phyloP scores from a whole-genome alignment of 176 grass and related monocot species.

The Dendrocalamus sinicus region DNA sequence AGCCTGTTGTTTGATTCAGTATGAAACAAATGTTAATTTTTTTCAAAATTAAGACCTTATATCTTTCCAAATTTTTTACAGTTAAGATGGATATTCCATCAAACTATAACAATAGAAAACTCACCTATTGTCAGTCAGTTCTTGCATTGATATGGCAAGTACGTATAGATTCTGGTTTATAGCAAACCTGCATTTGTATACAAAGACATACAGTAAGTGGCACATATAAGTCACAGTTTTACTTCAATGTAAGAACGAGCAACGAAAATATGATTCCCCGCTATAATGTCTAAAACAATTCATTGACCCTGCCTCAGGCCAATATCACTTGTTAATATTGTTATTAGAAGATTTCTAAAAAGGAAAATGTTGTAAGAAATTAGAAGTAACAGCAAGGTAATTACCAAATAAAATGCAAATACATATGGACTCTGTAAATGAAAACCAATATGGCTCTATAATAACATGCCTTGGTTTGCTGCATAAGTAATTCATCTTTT shows the following conservation, averaged over 20 bases:
- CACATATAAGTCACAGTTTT: neutral
- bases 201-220: neutral
- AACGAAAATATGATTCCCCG: neutral
- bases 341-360: neutral
- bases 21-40: neutral
- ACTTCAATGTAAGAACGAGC: neutral
- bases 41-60: neutral
- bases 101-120: neutral
- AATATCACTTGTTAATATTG: neutral
- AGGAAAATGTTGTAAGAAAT: neutral
- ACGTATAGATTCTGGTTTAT: conserved; percentile 53
- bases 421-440: neutral
- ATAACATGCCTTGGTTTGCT: neutral
- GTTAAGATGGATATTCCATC: neutral
- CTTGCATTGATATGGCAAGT: conserved; percentile 18
- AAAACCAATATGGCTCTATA: neutral
- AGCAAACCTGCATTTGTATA: conserved; percentile 39
- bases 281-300: neutral
- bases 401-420: neutral
- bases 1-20: conserved; percentile 34
- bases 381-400: neutral
- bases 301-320: neutral
- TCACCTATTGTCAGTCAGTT: neutral
- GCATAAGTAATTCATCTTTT: neutral
- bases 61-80: neutral